Percentiles rank a stretch among this genome's conserved stretches.
phyloP scores from a whole-genome alignment of 768 basidiomycete genomes.

The Polyporus arcularius region DNA sequence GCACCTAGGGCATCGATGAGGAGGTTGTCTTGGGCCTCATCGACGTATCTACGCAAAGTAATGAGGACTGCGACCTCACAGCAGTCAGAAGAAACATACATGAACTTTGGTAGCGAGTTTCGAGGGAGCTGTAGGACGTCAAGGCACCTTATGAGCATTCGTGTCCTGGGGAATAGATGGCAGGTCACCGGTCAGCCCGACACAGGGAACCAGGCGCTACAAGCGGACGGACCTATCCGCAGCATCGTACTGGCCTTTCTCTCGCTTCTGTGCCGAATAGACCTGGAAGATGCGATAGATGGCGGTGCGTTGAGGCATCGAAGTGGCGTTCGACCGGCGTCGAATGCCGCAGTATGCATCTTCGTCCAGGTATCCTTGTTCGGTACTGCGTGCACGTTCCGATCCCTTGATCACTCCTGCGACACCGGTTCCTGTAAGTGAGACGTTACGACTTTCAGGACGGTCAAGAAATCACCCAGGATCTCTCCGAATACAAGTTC shows the following conservation, averaged over 20 bases:
- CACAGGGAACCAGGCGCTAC: not conserved
- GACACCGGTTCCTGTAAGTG: no score
- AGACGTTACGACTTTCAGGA: not conserved
- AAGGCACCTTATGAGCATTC: constrained; percentile 40
- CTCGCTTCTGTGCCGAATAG: constrained; percentile 45
- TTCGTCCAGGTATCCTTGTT: constrained; percentile 40
- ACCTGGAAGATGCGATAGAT: constrained; percentile 56
- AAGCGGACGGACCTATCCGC: constrained; percentile 54
- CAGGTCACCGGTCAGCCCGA: not conserved
- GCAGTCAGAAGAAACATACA: no score
- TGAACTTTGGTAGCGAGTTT: no score
- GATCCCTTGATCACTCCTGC: constrained; percentile 70
- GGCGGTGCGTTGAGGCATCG: constrained; percentile 46
- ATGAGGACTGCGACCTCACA: no score
- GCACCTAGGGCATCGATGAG: constrained; percentile 63
- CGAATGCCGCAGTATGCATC: constrained; percentile 44
- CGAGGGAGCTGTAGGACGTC: not conserved
- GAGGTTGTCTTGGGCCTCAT: constrained; percentile 74
- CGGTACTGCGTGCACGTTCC: constrained; percentile 41
- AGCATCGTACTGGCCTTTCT: constrained; percentile 49
- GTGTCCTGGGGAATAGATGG: not conserved
- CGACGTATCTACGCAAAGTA: constrained; percentile 53
- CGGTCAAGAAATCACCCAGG: constrained; percentile 40
- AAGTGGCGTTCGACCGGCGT: constrained; percentile 41
- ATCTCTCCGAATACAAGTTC: constrained; percentile 65